Percentiles rank a stretch among this genome's conserved stretches.
Conservation (phyloP, 148 eudicot genomes). For the Spergularia bocconei region DNA sequence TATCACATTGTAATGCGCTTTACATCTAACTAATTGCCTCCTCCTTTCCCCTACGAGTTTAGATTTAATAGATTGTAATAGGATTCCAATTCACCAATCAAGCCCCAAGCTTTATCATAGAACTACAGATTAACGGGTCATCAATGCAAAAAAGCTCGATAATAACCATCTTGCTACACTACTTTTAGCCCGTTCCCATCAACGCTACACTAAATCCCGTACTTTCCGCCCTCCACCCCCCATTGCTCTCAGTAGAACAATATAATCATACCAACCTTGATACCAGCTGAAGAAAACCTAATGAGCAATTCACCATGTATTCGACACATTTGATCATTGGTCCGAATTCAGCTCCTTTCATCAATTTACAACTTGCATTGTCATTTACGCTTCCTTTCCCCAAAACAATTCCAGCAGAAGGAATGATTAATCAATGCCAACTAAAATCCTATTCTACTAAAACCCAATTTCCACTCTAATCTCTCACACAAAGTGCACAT, state of each 20-base stretch:
- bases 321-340: not conserved
- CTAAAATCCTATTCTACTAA: not conserved
- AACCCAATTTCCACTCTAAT: no score
- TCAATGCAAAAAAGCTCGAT: not conserved
- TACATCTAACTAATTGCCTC: no score
- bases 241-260: no score
- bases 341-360: not conserved
- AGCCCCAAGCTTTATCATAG: not conserved
- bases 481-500: not conserved
- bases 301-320: not conserved
- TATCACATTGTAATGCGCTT: no score
- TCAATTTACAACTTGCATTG: not conserved
- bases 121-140: not conserved
- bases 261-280: not conserved
- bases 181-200: no score
- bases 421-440: not conserved
- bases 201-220: not conserved
- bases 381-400: not conserved
- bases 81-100: not conserved
- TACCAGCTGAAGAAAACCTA: not conserved
- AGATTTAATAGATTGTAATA: not conserved
- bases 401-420: not conserved
- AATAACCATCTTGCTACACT: not conserved
- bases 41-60: no score
- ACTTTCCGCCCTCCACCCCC: not conserved